A percentile compares a stretch with the other conserved stretches of the same genome.
phyloP scores from a whole-genome alignment of 805 yeast genomes.

The Teunomyces tritomae region DNA sequence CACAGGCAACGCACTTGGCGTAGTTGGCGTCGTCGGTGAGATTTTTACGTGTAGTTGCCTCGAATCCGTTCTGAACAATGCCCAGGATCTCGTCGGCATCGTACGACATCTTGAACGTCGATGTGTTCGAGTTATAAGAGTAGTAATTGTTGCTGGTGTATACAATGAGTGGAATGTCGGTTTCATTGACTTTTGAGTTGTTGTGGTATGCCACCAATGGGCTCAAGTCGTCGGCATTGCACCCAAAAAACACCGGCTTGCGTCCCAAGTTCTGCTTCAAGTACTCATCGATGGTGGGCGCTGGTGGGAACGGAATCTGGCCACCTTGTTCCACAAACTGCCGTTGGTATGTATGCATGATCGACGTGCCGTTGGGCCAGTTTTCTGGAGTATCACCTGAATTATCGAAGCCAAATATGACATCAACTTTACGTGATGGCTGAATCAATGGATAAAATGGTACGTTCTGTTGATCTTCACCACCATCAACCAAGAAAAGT shows the following conservation, averaged over 20 bases:
- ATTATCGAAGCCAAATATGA: constrained; percentile 42
- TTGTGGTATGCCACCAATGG: constrained; percentile 16
- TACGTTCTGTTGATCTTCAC: constrained; percentile 42
- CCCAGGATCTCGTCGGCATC: constrained; percentile 14
- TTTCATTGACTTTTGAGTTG: constrained; percentile 17
- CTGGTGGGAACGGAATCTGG: constrained; percentile 25
- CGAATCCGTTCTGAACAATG: constrained; percentile 20
- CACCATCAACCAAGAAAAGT: constrained; percentile 41
- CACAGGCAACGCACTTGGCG: constrained; percentile 26
- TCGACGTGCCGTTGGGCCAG: constrained; percentile 45
- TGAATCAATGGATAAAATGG: constrained; percentile 43
- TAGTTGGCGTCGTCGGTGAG: constrained; percentile 17
- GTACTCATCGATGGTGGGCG: constrained; percentile 21
- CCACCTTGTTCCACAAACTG: constrained; percentile 22
- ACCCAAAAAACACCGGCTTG: constrained; percentile 27
- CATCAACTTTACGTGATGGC: constrained; percentile 33
- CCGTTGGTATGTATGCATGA: constrained; percentile 30
- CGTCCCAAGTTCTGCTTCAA: constrained; percentile 18
- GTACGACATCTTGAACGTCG: constrained; percentile 23
- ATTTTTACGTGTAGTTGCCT: constrained; percentile 17
- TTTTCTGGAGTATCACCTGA: constrained; percentile 35
- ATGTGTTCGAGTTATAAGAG: constrained; percentile 18
- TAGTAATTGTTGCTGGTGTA: constrained; percentile 15
- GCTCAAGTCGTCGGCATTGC: constrained; percentile 22
- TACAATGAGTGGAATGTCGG: constrained; percentile 27